Evolutionary conservation across 306 rosid species (phyloP).

Genomic region (Cucurbita argyrosperma): DNA sequence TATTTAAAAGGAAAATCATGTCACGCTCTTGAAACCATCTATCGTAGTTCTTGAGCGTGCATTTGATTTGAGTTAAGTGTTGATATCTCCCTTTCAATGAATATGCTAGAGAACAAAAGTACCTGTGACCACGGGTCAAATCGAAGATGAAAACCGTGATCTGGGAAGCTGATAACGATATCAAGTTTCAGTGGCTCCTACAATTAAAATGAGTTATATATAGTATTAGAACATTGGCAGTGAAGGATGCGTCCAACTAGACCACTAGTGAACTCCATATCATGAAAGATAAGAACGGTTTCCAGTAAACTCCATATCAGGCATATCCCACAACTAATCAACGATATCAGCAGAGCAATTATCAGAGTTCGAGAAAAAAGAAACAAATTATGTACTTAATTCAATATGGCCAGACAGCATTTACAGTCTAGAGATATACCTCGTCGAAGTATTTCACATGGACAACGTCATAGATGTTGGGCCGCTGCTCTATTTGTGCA

Average conservation of each 20-base stretch:
- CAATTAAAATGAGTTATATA: background rate
- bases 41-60: background rate
- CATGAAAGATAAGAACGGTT: background rate
- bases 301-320: background rate
- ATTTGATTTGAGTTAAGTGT: background rate
- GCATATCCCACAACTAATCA: background rate
- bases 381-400: background rate
- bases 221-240: background rate
- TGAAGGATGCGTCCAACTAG: background rate
- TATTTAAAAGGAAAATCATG: background rate
- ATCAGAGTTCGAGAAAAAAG: background rate
- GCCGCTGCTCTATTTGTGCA: slow-evolving; percentile 85
- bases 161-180: slow-evolving; percentile 88
- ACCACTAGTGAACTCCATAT: background rate
- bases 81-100: too few relatives aligned
- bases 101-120: background rate
- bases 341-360: background rate
- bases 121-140: slow-evolving; percentile 99
- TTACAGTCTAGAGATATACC: slow-evolving; percentile 28
- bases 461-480: slow-evolving; percentile 85
- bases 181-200: slow-evolving; percentile 89
- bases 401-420: background rate
- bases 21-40: background rate
- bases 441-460: slow-evolving; percentile 91
- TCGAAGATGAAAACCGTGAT: slow-evolving; percentile 95